These are phyloP conservation scores for Cutaneotrichosporon arboriforme DNA, from an alignment of 1,284 basidiomycete species.

Conservation along the genomic window DNA sequence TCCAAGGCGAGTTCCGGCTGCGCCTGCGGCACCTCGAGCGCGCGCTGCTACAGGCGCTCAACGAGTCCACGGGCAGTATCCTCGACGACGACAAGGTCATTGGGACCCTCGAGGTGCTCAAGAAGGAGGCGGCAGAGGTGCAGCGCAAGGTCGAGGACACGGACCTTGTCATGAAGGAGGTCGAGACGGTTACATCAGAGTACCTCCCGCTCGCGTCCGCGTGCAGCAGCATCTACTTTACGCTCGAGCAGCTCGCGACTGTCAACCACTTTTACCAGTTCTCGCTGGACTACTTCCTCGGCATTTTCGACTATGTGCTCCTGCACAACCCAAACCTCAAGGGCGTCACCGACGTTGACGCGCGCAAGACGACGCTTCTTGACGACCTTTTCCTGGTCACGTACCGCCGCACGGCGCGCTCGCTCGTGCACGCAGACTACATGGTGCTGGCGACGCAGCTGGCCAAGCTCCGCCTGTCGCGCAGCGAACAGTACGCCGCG, in stretches of 20 bases:
- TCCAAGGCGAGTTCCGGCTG: constrained; percentile 95
- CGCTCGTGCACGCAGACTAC: constrained; percentile 85
- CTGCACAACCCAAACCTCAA: constrained; percentile 85
- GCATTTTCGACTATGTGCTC: constrained; percentile 94
- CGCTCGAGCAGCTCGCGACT: constrained; percentile 86
- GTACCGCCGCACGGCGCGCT: constrained; percentile 83
- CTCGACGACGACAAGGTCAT: constrained; percentile 99
- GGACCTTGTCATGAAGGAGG: constrained; percentile 89
- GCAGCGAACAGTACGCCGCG: constrained; percentile 58
- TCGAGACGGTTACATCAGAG: constrained; percentile 90
- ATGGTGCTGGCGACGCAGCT: constrained; percentile 85
- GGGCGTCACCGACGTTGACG: constrained; percentile 66
- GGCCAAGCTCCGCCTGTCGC: constrained; percentile 78
- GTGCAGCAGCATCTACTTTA: constrained; percentile 95
- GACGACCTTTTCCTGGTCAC: constrained; percentile 87
- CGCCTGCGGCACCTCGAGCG: constrained; percentile 90
- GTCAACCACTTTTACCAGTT: constrained; percentile 99
- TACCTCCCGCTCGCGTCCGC: constrained; percentile 93
- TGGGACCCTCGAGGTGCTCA: constrained; percentile 91
- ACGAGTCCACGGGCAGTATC: constrained; percentile 95
- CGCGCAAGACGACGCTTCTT: constrained; percentile 75
- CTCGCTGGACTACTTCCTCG: constrained; percentile 94
- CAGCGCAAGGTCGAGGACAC: constrained; percentile 97
- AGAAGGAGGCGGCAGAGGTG: constrained; percentile 94
- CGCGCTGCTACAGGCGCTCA: constrained; percentile 87